phyloP scores from a whole-genome alignment of 441 rosid genomes.

The Populus hybrid region DNA sequence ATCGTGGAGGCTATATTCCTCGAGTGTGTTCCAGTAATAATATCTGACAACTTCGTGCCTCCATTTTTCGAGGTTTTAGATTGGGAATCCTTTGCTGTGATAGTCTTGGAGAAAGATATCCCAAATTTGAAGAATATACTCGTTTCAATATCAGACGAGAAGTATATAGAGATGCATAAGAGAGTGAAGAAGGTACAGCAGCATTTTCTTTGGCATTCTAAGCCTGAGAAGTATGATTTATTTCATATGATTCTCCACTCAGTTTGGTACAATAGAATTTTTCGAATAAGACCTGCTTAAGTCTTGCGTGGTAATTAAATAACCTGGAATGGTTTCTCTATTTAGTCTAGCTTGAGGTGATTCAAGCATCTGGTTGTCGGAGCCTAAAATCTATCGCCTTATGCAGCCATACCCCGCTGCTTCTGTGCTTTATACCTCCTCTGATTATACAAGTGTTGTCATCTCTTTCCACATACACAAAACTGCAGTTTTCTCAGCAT shows the following conservation, averaged over 20 bases:
- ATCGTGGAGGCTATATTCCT: conserved; percentile 74
- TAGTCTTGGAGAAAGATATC: conserved; percentile 71
- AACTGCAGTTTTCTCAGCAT: background rate
- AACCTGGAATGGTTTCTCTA: background rate
- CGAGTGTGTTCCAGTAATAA: conserved; percentile 79
- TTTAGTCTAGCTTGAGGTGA: background rate
- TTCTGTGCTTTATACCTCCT: no score
- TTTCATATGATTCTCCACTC: conserved; percentile 91
- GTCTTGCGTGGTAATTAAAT: background rate
- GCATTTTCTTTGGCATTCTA: conserved; percentile 84
- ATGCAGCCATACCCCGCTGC: no score
- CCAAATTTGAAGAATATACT: conserved; percentile 70
- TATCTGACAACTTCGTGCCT: conserved; percentile 78
- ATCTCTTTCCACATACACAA: background rate
- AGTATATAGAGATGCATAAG: conserved; percentile 60
- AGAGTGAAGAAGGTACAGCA: conserved; percentile 67
- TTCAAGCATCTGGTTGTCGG: background rate
- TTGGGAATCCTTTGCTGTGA: conserved; percentile 83
- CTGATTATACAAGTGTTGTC: background rate
- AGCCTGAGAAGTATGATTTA: conserved; percentile 67
- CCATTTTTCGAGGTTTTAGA: conserved; percentile 69
- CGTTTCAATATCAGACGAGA: conserved; percentile 44
- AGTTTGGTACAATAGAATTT: conserved; percentile 78
- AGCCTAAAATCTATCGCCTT: no score
- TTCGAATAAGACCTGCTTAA: conserved; percentile 40